Conservation (phyloP, 768 basidiomycete genomes). For the Crucibulum laeve region DNA sequence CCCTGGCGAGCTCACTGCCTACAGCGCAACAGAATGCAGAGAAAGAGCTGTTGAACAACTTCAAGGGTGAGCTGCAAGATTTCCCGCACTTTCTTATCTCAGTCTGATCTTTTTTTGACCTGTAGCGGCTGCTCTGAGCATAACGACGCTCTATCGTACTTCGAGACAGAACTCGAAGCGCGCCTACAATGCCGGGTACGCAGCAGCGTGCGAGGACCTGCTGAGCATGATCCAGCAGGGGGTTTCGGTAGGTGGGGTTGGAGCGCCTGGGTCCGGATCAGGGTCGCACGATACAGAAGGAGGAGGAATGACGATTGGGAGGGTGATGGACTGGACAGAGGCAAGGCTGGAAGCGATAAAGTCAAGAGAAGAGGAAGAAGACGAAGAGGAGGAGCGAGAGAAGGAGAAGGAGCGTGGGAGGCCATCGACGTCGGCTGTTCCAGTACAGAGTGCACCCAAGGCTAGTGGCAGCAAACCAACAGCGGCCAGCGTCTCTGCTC, state of each 20-base stretch:
- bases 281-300: conserved; percentile 39
- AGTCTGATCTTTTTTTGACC: conserved; percentile 2
- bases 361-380: conserved; percentile 74
- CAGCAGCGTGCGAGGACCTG: conserved; percentile 74
- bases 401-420: conserved; percentile 41
- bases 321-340: conserved; percentile 84
- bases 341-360: conserved; percentile 75
- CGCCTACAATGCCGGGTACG: conserved; percentile 79
- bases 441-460: neutral
- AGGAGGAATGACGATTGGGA: conserved; percentile 68
- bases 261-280: conserved; percentile 30
- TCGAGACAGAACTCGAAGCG: conserved; percentile 73
- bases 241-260: conserved; percentile 57
- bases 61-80: conserved; percentile 52
- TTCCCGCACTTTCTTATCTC: neutral
- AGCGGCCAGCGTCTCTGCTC: conserved; percentile 2
- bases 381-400: conserved; percentile 74
- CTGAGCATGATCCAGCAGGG: conserved; percentile 81
- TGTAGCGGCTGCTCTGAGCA: conserved; percentile 76
- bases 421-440: conserved; percentile 9
- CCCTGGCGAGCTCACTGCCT: conserved; percentile 72
- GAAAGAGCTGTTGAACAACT: conserved; percentile 76
- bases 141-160: conserved; percentile 81
- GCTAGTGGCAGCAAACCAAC: conserved; percentile 5
- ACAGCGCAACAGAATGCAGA: conserved; percentile 73